A percentile compares a stretch with the other conserved stretches of the same genome.
phyloP scores from a whole-genome alignment of 139 green algal species.

The Chlorella sp. region DNA sequence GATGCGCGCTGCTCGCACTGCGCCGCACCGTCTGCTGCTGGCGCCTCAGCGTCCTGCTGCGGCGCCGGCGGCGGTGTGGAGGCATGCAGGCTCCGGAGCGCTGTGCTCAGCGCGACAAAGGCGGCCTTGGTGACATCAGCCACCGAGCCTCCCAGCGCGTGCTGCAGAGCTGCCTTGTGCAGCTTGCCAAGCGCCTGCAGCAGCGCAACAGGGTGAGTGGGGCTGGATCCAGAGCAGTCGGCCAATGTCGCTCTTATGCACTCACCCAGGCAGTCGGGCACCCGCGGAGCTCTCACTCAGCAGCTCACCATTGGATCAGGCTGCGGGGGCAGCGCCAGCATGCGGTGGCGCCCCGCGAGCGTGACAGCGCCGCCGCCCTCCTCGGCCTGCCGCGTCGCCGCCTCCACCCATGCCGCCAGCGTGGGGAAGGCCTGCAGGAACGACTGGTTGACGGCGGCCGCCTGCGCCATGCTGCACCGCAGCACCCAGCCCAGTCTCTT shows the following conservation, averaged over 20 bases:
- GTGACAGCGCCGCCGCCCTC: background rate
- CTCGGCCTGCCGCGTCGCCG: background rate
- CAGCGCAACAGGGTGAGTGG: too few species aligned
- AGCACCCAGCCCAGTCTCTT: slow-evolving; percentile 16
- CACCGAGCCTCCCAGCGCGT: slow-evolving; percentile 8
- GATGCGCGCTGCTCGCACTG: background rate
- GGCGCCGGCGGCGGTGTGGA: background rate
- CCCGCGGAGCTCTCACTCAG: background rate
- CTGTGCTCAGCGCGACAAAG: too few species aligned
- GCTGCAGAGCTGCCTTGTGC: slow-evolving; percentile 23
- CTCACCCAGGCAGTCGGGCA: background rate
- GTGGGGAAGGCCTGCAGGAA: slow-evolving; percentile 18
- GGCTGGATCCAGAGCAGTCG: too few species aligned
- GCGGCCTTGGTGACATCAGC: slow-evolving; percentile 16
- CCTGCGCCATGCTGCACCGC: background rate
- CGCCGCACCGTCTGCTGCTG: background rate
- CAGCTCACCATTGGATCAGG: slow-evolving; percentile 8
- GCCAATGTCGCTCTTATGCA: too few species aligned
- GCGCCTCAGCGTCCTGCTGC: background rate
- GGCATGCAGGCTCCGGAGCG: too few species aligned
- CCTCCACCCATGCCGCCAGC: slow-evolving; percentile 6
- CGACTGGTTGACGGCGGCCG: background rate
- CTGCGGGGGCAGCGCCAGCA: background rate
- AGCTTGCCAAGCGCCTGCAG: slow-evolving; percentile 20
- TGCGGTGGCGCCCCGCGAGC: slow-evolving; percentile 14